phyloP scores from a whole-genome alignment of 2,329 filamentous ascomycete species.

The Botryotinia narcissicola region DNA sequence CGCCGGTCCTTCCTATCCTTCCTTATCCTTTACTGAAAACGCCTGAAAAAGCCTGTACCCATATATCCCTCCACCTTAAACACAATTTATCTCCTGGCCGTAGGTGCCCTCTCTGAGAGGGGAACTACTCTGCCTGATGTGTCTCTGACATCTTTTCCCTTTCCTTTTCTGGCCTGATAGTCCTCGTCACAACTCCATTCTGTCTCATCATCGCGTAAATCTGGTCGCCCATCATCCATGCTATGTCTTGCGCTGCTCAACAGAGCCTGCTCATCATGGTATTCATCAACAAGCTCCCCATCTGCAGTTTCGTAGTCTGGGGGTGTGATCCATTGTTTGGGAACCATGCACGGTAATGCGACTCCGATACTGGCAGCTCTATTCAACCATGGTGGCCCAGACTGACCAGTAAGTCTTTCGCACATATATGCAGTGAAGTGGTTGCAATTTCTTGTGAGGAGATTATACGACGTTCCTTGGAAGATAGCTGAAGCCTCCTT shows the following conservation, averaged over 20 bases:
- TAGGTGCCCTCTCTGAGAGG: constrained; percentile 52
- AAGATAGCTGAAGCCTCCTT: constrained; percentile 69
- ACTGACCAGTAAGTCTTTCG: constrained; percentile 65
- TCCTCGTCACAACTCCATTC: constrained; percentile 49
- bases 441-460: constrained; percentile 83
- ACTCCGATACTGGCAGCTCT: constrained; percentile 80
- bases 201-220: constrained; percentile 36
- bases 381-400: constrained; percentile 75
- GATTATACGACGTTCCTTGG: constrained; percentile 73
- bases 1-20: constrained; percentile 20
- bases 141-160: constrained; percentile 45
- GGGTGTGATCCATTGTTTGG: constrained; percentile 76
- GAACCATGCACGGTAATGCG: constrained; percentile 77
- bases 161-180: constrained; percentile 40
- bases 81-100: constrained; percentile 26
- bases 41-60: constrained; percentile 1
- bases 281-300: constrained; percentile 60
- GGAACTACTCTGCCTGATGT: constrained; percentile 52
- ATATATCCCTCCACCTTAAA: constrained; percentile 17
- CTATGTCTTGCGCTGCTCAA: constrained; percentile 42
- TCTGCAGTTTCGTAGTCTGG: constrained; percentile 73
- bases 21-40: constrained; percentile 25
- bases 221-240: constrained; percentile 28
- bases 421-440: constrained; percentile 81
- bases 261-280: constrained; percentile 57